These are phyloP conservation scores for Escovopsis weberi DNA, from an alignment of 2,329 filamentous ascomycete species.

Conservation along the genomic window DNA sequence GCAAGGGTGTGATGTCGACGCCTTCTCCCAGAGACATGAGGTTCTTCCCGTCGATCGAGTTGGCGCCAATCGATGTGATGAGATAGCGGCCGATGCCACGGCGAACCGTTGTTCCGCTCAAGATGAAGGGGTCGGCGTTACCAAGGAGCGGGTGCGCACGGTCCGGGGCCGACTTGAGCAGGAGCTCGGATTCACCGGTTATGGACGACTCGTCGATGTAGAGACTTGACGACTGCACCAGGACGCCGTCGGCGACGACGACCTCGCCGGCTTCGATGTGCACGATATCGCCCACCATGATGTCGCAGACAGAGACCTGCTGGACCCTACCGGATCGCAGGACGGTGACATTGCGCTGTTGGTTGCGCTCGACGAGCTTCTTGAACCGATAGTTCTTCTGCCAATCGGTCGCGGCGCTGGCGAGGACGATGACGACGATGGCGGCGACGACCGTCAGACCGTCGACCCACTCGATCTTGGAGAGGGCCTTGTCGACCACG, in stretches of 20 bases:
- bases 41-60: slow-evolving; percentile 64
- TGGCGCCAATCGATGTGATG: slow-evolving; percentile 58
- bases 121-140: slow-evolving; percentile 58
- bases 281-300: slow-evolving; percentile 61
- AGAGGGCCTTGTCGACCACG: slow-evolving; percentile 32
- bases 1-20: slow-evolving; percentile 62
- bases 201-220: slow-evolving; percentile 63
- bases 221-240: slow-evolving; percentile 38
- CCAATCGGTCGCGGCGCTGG: slow-evolving; percentile 68
- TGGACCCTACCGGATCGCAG: slow-evolving; percentile 58
- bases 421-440: slow-evolving; percentile 60
- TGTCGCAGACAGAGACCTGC: slow-evolving; percentile 55
- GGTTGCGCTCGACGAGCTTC: slow-evolving; percentile 67
- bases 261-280: slow-evolving; percentile 60
- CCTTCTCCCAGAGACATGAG: slow-evolving; percentile 67
- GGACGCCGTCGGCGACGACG: slow-evolving; percentile 54
- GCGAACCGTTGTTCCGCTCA: slow-evolving; percentile 64
- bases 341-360: slow-evolving; percentile 59
- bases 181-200: slow-evolving; percentile 60
- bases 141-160: slow-evolving; percentile 42
- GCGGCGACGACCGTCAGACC: slow-evolving; percentile 67
- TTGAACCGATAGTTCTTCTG: slow-evolving; percentile 73
- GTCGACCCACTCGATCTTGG: slow-evolving; percentile 66
- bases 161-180: slow-evolving; percentile 47
- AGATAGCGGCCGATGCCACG: slow-evolving; percentile 65